phyloP scores from a whole-genome alignment of 208 protist species.

The Herpetomonas tarakana region DNA sequence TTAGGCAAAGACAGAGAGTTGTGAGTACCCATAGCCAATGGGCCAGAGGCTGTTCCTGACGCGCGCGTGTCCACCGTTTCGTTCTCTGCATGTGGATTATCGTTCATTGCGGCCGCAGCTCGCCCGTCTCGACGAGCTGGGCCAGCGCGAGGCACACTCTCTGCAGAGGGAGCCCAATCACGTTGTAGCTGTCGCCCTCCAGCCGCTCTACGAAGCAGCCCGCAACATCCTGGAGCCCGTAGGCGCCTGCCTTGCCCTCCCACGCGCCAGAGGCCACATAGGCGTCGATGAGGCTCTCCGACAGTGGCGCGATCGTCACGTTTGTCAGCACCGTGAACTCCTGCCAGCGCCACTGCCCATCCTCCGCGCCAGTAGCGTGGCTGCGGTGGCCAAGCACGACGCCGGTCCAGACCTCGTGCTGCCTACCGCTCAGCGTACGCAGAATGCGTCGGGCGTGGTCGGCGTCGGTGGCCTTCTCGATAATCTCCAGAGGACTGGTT shows the following conservation, averaged over 20 bases:
- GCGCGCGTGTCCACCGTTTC: neutral
- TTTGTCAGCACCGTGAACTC: conserved; percentile 16
- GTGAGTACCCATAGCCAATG: no score
- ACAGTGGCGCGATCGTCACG: conserved; percentile 22
- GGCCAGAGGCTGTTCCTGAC: no score
- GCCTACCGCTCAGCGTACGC: conserved; percentile 17
- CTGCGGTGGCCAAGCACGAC: conserved; percentile 20
- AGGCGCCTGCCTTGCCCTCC: conserved; percentile 38
- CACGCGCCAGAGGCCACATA: conserved; percentile 22
- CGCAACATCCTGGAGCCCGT: conserved; percentile 40
- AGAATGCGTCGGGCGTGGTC: conserved; percentile 29
- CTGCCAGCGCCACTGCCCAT: conserved; percentile 1
- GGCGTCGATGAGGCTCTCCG: conserved; percentile 22
- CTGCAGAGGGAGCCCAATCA: conserved; percentile 38
- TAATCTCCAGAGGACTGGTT: conserved; percentile 11
- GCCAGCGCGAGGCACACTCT: conserved; percentile 19
- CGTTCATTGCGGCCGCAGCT: conserved; percentile 2
- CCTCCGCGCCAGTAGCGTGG: neutral
- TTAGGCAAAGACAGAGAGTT: no score
- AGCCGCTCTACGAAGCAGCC: conserved; percentile 29
- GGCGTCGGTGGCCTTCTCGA: conserved; percentile 26
- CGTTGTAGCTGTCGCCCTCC: conserved; percentile 44
- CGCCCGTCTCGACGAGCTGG: conserved; percentile 15
- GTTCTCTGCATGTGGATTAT: neutral
- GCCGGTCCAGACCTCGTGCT: conserved; percentile 31